Base-by-base conservation (phyloP, 1,284 basidiomycete species). In the Cystobasidium pallidum region DNA sequence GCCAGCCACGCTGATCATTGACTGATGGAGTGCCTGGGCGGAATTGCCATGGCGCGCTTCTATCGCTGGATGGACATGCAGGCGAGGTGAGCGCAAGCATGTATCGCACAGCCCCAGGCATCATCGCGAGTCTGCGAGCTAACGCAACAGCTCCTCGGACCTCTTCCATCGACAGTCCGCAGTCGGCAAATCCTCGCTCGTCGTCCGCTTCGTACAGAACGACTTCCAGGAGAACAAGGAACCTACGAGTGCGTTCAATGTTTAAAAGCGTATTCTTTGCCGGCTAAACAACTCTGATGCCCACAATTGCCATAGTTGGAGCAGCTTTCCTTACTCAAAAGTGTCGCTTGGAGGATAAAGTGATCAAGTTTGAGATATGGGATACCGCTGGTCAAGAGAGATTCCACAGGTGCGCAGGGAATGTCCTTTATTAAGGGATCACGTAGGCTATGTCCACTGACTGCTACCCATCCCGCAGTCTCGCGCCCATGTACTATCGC, bases 101-200 rank as follows among this genome's bases (percentile, higher is more conserved):
- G 7, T 7, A 24, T 24, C 7, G 24, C 4, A 24, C 43, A 39
- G 43, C 26, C 49, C 6, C 21, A 51, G n/a, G 15, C 49, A 6
- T 3, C 49, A 8, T 6, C 24, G 3, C 26, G 43, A 45, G 43
- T 19, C 2, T 51, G 17, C n/a, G 21, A 39, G 21, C 24, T 34
- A 32, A 57, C 54, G 11, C 11, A 26, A 3, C 54, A 19, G 13
- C 10, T 4, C 49, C 49, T 80, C 95, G 92, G 95, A 78, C 54
- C 21, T 57, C 15, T 17, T 34, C 51, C 19, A 34, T 21, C 32
- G n/a, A 57, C 96, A 99, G 85, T 94, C 95, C 74, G 95, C 96
- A 72, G 96, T 99, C 68, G 96, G 96, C 76, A 99, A 99, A 85
- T 97, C 94, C n/a, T 98, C 94, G 30, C 89, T 99, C 72, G 96